Evolutionary conservation across 768 basidiomycete genomes (phyloP).

Genomic region (Suillus occidentalis): DNA sequence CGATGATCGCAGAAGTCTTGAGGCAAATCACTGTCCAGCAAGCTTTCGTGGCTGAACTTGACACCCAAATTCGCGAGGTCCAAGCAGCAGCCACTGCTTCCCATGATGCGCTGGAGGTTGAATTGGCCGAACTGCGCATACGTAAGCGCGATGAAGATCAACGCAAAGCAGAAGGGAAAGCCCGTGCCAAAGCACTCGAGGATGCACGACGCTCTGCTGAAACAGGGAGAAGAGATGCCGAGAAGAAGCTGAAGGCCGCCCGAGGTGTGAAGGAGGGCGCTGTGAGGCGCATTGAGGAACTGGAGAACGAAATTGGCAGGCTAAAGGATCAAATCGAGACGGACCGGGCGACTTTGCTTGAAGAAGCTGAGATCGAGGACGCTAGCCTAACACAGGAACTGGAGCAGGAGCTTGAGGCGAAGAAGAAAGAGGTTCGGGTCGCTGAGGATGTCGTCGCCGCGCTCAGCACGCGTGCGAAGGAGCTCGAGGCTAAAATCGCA

Average conservation of each 20-base stretch:
- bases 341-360: slow-evolving; percentile 53
- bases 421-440: slow-evolving; percentile 53
- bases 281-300: slow-evolving; percentile 51
- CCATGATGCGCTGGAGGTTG: slow-evolving; percentile 63
- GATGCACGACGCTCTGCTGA: slow-evolving; percentile 87
- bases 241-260: slow-evolving; percentile 80
- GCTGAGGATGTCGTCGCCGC: slow-evolving; percentile 67
- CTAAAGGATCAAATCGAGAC: slow-evolving; percentile 54
- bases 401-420: slow-evolving; percentile 48
- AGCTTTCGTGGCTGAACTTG: slow-evolving; percentile 63
- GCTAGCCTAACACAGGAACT: slow-evolving; percentile 45
- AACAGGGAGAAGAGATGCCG: slow-evolving; percentile 75
- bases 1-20: slow-evolving; percentile 71
- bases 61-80: slow-evolving; percentile 65
- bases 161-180: slow-evolving; percentile 72
- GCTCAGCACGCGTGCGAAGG: slow-evolving; percentile 64
- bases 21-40: slow-evolving; percentile 69
- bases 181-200: slow-evolving; percentile 82
- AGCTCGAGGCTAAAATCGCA: slow-evolving; percentile 70
- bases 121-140: slow-evolving; percentile 71
- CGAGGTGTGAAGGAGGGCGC: slow-evolving; percentile 65
- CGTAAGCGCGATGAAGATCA: slow-evolving; percentile 83
- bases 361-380: slow-evolving; percentile 45
- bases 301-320: slow-evolving; percentile 60
- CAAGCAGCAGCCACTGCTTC: slow-evolving; percentile 56